A percentile compares a stretch with the other conserved stretches of the same genome.
phyloP scores from a whole-genome alignment of 2,329 filamentous ascomycete species.

The Simplicillium sp. region DNA sequence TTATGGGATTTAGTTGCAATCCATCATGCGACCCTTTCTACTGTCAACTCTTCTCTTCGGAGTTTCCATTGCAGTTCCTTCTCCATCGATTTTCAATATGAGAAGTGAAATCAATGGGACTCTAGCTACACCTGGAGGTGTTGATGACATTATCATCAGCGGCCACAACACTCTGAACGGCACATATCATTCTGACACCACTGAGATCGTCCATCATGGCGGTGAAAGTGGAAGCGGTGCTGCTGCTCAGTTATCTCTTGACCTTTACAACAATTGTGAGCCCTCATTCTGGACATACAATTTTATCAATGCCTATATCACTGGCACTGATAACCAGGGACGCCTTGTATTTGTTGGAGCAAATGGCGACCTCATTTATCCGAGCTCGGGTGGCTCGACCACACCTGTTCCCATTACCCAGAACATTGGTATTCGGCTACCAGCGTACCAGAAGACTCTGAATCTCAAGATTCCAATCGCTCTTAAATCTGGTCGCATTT shows the following conservation, averaged over 20 bases:
- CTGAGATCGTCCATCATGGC: conserved; percentile 2
- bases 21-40: too few species aligned
- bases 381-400: conserved; percentile 22
- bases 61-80: too few species aligned
- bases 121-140: conserved; percentile 17
- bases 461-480: conserved; percentile 29
- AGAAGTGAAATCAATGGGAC: too few species aligned
- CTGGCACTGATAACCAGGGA: conserved; percentile 28
- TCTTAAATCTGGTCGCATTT: conserved; percentile 31
- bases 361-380: conserved; percentile 31
- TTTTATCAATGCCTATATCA: conserved; percentile 30
- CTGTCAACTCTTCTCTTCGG: too few species aligned
- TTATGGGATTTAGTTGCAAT: too few species aligned
- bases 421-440: conserved; percentile 34
- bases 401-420: conserved; percentile 24
- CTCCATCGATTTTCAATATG: too few species aligned
- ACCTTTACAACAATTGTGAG: too few species aligned
- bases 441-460: conserved; percentile 23
- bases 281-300: too few species aligned
- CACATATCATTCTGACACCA: conserved; percentile 14
- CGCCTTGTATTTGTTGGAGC: conserved; percentile 31
- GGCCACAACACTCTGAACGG: conserved; percentile 29
- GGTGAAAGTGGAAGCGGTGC: conserved; percentile 3
- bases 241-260: neutral
- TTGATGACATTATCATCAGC: conserved; percentile 23